Conservation (phyloP, 192 early-diverging fungal species). For the Cetraspora pellucida region DNA sequence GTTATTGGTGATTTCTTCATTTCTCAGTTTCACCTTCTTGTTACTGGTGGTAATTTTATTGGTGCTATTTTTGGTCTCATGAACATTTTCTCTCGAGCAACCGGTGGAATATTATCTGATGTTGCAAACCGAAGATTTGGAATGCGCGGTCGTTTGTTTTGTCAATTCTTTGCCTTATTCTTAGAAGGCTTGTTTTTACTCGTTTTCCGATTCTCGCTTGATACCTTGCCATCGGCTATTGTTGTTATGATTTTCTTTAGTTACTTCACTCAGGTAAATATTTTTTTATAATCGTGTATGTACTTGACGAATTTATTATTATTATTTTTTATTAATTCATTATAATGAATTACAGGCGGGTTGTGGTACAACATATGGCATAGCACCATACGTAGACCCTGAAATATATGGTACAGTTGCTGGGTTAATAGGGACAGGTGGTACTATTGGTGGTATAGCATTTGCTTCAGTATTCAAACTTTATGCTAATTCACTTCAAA, state of each 20-base stretch:
- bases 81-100: constrained; percentile 66
- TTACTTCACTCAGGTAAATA: constrained; percentile 45
- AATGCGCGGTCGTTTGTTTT: constrained; percentile 50
- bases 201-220: constrained; percentile 45
- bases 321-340: background rate
- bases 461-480: constrained; percentile 56
- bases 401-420: constrained; percentile 49
- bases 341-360: constrained; percentile 38
- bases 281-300: background rate
- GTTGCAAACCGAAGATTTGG: constrained; percentile 37
- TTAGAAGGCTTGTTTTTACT: constrained; percentile 55
- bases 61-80: constrained; percentile 67
- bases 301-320: background rate
- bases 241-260: constrained; percentile 57
- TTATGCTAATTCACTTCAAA: constrained; percentile 38
- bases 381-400: constrained; percentile 62
- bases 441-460: constrained; percentile 60
- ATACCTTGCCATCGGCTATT: constrained; percentile 43
- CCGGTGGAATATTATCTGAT: constrained; percentile 63
- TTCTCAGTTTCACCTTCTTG: constrained; percentile 44
- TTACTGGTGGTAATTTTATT: constrained; percentile 53
- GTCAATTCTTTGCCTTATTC: constrained; percentile 52
- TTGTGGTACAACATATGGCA: constrained; percentile 61
- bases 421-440: constrained; percentile 65
- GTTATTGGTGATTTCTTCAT: constrained; percentile 55